Conservation (phyloP, 148 eudicot genomes). For the Chenopodium quinoa region DNA sequence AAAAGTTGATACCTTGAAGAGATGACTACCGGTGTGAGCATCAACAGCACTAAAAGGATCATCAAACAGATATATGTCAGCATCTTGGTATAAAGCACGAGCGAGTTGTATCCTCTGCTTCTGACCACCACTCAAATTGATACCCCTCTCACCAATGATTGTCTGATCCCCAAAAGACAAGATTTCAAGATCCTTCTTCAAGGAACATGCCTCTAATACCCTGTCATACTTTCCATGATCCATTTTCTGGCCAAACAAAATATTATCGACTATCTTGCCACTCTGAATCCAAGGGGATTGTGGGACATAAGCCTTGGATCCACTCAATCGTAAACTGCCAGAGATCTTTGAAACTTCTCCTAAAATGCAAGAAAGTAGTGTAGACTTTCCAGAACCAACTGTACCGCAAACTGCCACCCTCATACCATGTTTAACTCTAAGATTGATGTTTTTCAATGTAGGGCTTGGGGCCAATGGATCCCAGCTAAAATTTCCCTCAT, state of each 20-base stretch:
- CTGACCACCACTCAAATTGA: constrained; percentile 68
- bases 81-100: constrained; percentile 54
- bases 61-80: constrained; percentile 55
- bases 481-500: constrained; percentile 54
- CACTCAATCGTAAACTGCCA: constrained; percentile 40
- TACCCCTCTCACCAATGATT: constrained; percentile 62
- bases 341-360: constrained; percentile 52
- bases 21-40: constrained; percentile 67
- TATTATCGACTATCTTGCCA: constrained; percentile 52
- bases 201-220: constrained; percentile 54
- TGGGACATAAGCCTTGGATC: constrained; percentile 52
- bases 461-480: constrained; percentile 37
- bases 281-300: constrained; percentile 65
- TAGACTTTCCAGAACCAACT: constrained; percentile 62
- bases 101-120: constrained; percentile 65
- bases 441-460: constrained; percentile 41
- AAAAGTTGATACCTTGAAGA: constrained; percentile 44
- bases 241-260: constrained; percentile 49
- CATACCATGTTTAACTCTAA: constrained; percentile 44
- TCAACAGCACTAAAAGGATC: constrained; percentile 75
- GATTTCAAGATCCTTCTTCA: constrained; percentile 54
- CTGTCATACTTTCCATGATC: constrained; percentile 40
- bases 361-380: constrained; percentile 46
- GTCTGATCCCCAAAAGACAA: constrained; percentile 55
- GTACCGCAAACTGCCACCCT: constrained; percentile 66